Base-by-base conservation (phyloP, 805 yeast species). In the Sugiyamaella marilandica region DNA sequence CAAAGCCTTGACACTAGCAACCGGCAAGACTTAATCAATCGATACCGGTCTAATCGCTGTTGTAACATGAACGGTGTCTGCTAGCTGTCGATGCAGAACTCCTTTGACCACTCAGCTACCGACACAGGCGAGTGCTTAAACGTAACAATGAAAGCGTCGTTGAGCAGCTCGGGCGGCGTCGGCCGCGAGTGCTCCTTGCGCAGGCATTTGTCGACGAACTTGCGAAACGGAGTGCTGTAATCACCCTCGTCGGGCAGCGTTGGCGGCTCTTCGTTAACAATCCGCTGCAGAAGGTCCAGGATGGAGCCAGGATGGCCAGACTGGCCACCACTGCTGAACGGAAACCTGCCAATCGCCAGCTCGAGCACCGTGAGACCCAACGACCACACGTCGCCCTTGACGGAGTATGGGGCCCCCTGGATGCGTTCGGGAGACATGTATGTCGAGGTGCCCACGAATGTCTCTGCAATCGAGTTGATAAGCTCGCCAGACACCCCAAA, bases 371-470 rank as follows among this genome's bases (percentile, higher is more conserved):
- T 86, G 44, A 94, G 73, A 1, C 99, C 99, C 59, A 91, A 72
- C 0, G 97, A 89, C 99, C 99, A 94, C 10, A 94, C 92, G 67
- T 94, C 99, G 36, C 96, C 92, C 60, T 91, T 90, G n/a, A 91
- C 84, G 8, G 96, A 86, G 70, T 94, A 94, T 9, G 84, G 84
- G 41, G 87, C 88, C 16, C 99, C 99, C 70, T 90, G 96, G 51
- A 94, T 92, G 57, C 99, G 78, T 63, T 94, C 99, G 0, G 99
- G 99, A 1, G 96, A 87, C 95, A 94, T 94, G 66, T 94, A 94
- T 0, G 95, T 89, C 0, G 97, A 89, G 0, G 99, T 94, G 1
- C 99, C 99, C 9, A 94, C 98, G 74, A 94, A 94, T 0, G 99
- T 94, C 63, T 94, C 97, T 0, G 97, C 99, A 54, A 94, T 79